Evolutionary conservation across 1,284 basidiomycete species (phyloP).

Genomic region (Baeospora myosura): DNA sequence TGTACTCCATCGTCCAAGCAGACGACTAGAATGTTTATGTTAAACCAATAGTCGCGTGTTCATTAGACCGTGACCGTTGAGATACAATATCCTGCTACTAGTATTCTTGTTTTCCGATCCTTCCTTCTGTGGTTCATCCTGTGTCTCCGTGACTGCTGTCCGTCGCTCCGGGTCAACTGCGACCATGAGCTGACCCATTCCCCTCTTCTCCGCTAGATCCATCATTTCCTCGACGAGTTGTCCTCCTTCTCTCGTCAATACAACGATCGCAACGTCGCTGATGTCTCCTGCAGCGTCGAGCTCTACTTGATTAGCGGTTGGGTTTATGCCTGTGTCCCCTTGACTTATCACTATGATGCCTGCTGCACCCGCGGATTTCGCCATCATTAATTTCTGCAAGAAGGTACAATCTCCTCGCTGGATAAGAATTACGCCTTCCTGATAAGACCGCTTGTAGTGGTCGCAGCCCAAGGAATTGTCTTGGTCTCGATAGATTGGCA

Average conservation of each 20-base stretch:
- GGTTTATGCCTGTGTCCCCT: slow-evolving; percentile 54
- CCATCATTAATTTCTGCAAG: slow-evolving; percentile 66
- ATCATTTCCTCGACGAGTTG: slow-evolving; percentile 48
- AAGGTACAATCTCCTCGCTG: slow-evolving; percentile 77
- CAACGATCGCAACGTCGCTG: slow-evolving; percentile 50
- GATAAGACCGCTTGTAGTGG: slow-evolving; percentile 41
- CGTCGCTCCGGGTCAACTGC: slow-evolving; percentile 36
- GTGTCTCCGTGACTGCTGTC: slow-evolving; percentile 19
- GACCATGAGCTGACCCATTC: slow-evolving; percentile 44
- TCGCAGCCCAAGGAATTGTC: slow-evolving; percentile 53
- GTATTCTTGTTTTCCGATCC: slow-evolving; percentile 23
- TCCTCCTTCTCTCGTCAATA: slow-evolving; percentile 49
- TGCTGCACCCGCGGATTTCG: slow-evolving; percentile 58
- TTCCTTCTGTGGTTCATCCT: slow-evolving; percentile 18
- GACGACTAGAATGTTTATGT: slow-evolving; percentile 45
- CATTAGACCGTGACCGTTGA: slow-evolving; percentile 69
- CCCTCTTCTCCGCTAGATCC: slow-evolving; percentile 37
- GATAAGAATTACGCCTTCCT: slow-evolving; percentile 48
- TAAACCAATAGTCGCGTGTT: slow-evolving; percentile 68
- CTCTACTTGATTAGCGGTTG: slow-evolving; percentile 55
- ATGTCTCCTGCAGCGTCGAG: slow-evolving; percentile 50
- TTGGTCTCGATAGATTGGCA: slow-evolving; percentile 41
- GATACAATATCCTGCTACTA: slow-evolving; percentile 50
- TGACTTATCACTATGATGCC: slow-evolving; percentile 70
- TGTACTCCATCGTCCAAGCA: slow-evolving; percentile 78